Evolutionary conservation across 2,329 filamentous ascomycete species (phyloP).

Genomic region (Neurospora sp.): DNA sequence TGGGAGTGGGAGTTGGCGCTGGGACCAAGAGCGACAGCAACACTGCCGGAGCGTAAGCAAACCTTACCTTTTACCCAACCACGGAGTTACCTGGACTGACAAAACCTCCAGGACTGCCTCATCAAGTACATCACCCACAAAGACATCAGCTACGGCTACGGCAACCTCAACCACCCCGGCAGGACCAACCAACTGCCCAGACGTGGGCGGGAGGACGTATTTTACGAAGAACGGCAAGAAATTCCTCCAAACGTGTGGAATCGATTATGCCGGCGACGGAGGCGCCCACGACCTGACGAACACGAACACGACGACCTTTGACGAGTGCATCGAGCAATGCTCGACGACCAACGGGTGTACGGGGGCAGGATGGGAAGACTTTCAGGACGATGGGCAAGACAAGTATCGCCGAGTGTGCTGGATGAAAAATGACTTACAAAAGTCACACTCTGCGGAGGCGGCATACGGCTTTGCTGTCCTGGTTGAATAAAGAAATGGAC

Average conservation of each 20-base stretch:
- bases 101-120: not conserved
- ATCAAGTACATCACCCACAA: not conserved
- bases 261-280: slow-evolving; percentile 9
- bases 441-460: slow-evolving; percentile 3
- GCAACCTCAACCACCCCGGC: not conserved
- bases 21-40: slow-evolving; percentile 1
- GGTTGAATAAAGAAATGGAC: not conserved
- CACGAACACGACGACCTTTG: slow-evolving; percentile 5
- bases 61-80: not conserved
- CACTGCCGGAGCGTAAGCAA: not conserved
- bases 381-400: not conserved
- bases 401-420: slow-evolving; percentile 5
- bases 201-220: slow-evolving; percentile 3
- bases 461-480: slow-evolving; percentile 11
- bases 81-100: not conserved
- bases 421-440: slow-evolving; percentile 11
- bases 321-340: slow-evolving; percentile 10
- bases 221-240: slow-evolving; percentile 3
- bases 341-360: slow-evolving; percentile 4
- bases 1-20: slow-evolving; percentile 10
- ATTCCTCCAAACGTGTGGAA: slow-evolving; percentile 8
- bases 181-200: slow-evolving; percentile 3
- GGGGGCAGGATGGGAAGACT: slow-evolving; percentile 9
- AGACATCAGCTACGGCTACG: not conserved
- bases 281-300: slow-evolving; percentile 7